phyloP scores from a whole-genome alignment of 2,329 filamentous ascomycete genomes.

The Microsporum audouinii region DNA sequence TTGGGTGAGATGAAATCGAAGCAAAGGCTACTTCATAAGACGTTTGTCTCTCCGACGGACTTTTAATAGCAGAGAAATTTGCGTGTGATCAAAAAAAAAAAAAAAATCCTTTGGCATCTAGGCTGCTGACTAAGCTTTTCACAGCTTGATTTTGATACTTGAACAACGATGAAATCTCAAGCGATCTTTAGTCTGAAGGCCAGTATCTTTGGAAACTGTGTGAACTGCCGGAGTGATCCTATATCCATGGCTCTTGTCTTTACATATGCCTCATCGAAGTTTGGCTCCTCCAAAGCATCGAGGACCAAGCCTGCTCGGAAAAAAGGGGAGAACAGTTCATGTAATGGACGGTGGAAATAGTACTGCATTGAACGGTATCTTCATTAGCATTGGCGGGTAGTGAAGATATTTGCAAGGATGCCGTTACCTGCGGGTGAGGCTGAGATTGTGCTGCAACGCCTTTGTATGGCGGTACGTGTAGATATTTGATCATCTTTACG shows the following conservation, averaged over 20 bases:
- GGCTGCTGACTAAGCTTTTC: not conserved
- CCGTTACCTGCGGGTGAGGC: slow-evolving; percentile 23
- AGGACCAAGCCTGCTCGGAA: slow-evolving; percentile 34
- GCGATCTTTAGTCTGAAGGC: slow-evolving; percentile 13
- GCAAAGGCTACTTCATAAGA: not conserved
- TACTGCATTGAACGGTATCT: slow-evolving; percentile 7
- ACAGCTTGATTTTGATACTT: not conserved
- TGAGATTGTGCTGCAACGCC: slow-evolving; percentile 30
- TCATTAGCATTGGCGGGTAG: slow-evolving; percentile 7
- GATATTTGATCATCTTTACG: slow-evolving; percentile 34
- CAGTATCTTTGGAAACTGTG: slow-evolving; percentile 15
- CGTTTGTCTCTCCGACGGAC: not conserved
- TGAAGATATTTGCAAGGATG: slow-evolving; percentile 11
- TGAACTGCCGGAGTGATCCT: slow-evolving; percentile 11
- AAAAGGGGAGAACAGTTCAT: slow-evolving; percentile 36
- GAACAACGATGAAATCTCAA: not conserved
- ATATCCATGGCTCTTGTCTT: slow-evolving; percentile 3
- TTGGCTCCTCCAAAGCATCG: slow-evolving; percentile 39
- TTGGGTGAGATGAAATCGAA: not conserved
- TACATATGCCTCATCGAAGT: slow-evolving; percentile 29
- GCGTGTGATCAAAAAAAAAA: too few relatives aligned
- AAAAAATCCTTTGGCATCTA: not conserved
- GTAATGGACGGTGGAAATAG: slow-evolving; percentile 38
- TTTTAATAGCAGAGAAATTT: not conserved
- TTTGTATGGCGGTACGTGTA: slow-evolving; percentile 31